These are phyloP conservation scores for Lepiota venenata DNA, from an alignment of 768 basidiomycete genomes.

Conservation along the genomic window DNA sequence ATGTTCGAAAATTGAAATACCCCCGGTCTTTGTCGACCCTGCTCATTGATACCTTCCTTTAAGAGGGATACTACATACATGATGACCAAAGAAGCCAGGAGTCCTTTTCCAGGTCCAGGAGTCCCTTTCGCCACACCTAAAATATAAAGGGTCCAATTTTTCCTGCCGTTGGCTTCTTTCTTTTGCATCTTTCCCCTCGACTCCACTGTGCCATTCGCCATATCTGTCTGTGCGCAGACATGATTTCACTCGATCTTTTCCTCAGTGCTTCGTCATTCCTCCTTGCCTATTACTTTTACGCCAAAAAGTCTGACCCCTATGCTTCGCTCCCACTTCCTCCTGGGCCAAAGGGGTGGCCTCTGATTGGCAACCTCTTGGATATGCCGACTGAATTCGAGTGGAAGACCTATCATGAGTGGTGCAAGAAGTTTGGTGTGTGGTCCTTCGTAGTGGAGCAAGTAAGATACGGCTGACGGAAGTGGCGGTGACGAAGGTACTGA, in stretches of 20 bases:
- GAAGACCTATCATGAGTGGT: conserved; percentile 36
- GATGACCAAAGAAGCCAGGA: not conserved
- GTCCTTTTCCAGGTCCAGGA: not conserved
- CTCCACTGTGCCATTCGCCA: not conserved
- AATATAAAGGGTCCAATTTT: too few relatives aligned
- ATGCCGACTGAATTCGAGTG: conserved; percentile 34
- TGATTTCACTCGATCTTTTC: conserved; percentile 14
- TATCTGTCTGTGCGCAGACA: conserved; percentile 5
- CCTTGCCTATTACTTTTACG: conserved; percentile 18
- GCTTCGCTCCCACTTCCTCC: conserved; percentile 30
- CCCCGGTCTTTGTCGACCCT: too few relatives aligned
- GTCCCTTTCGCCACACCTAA: not conserved
- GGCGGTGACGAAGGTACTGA: conserved; percentile 20
- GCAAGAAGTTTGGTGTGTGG: conserved; percentile 30
- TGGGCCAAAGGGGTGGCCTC: conserved; percentile 36
- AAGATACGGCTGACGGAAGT: too few relatives aligned
- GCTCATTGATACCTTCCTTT: too few relatives aligned
- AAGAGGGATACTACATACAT: too few relatives aligned
- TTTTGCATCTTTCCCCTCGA: too few relatives aligned
- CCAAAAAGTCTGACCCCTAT: conserved; percentile 9
- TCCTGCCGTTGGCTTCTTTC: too few relatives aligned
- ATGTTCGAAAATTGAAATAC: too few relatives aligned
- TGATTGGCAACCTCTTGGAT: conserved; percentile 38
- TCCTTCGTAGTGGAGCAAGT: too few relatives aligned
- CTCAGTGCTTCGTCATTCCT: conserved; percentile 14